Percentiles rank a stretch among this genome's conserved stretches.
Conservation (phyloP, 1,284 basidiomycete species). For the Hymenochaete sp. region DNA sequence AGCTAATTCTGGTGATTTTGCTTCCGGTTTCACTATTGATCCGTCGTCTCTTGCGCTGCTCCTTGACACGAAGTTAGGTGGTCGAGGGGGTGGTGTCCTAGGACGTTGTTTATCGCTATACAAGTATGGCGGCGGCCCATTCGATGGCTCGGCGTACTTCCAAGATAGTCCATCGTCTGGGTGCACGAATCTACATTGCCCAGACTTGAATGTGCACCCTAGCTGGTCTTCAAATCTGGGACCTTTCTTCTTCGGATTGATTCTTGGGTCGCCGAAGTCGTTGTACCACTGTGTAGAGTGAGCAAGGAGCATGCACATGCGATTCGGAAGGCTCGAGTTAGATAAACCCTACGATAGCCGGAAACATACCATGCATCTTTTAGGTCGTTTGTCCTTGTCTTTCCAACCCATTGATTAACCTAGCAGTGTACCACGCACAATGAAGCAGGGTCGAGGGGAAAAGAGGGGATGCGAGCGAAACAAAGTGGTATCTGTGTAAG, state of each 20-base stretch:
- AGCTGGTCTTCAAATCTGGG: background rate
- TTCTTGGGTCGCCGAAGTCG: conserved; percentile 11
- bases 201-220: background rate
- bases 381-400: no score
- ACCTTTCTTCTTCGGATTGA: conserved; percentile 6
- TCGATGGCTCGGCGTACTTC: background rate
- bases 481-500: no score
- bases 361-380: background rate
- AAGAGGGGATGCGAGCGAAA: no score
- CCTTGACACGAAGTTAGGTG: conserved; percentile 4
- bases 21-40: no score
- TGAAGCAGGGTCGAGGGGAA: no score
- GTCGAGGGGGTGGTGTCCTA: conserved; percentile 7
- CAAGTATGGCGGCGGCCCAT: background rate
- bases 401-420: no score
- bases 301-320: no score
- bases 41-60: conserved; percentile 8
- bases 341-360: background rate
- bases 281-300: conserved; percentile 12
- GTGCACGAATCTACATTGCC: conserved; percentile 9
- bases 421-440: no score
- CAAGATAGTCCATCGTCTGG: conserved; percentile 8
- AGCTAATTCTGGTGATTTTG: no score
- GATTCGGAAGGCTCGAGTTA: no score
- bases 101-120: conserved; percentile 4